Conservation (phyloP, 768 basidiomycete genomes). For the Heimioporus sp. region DNA sequence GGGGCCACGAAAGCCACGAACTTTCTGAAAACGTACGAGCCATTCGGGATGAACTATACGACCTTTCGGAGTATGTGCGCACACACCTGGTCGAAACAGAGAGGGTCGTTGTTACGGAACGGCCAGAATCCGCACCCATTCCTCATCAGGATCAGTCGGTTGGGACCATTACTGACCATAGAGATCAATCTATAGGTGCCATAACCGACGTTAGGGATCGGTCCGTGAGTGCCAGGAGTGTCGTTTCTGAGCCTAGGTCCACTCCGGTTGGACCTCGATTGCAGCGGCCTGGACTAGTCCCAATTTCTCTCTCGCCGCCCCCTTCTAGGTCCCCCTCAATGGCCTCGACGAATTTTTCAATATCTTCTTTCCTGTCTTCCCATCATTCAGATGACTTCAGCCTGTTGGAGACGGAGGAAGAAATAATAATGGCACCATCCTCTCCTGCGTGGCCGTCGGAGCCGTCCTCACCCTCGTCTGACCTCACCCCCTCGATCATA, state of each 20-base stretch:
- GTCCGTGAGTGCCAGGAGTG: constrained; percentile 45
- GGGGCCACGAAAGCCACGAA: constrained; percentile 63
- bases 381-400: constrained; percentile 74
- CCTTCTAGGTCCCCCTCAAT: constrained; percentile 40
- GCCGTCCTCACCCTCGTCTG: constrained; percentile 25
- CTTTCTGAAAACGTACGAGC: constrained; percentile 65
- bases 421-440: constrained; percentile 19
- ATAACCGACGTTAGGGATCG: constrained; percentile 41
- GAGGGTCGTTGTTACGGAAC: constrained; percentile 12
- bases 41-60: constrained; percentile 66
- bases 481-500: constrained; percentile 32
- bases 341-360: constrained; percentile 32
- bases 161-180: constrained; percentile 40
- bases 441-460: constrained; percentile 39
- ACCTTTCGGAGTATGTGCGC: constrained; percentile 57
- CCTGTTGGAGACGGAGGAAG: constrained; percentile 40
- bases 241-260: constrained; percentile 33
- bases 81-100: constrained; percentile 31
- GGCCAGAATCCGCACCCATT: constrained; percentile 15
- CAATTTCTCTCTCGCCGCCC: constrained; percentile 44
- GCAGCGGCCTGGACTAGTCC: constrained; percentile 19
- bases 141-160: constrained; percentile 41
- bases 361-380: constrained; percentile 53
- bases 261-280: constrained; percentile 26
- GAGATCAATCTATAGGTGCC: constrained; percentile 47